A percentile compares a stretch with the other conserved stretches of the same genome.
Conservation (phyloP, 805 yeast species). For the Ogataea trehalophila region DNA sequence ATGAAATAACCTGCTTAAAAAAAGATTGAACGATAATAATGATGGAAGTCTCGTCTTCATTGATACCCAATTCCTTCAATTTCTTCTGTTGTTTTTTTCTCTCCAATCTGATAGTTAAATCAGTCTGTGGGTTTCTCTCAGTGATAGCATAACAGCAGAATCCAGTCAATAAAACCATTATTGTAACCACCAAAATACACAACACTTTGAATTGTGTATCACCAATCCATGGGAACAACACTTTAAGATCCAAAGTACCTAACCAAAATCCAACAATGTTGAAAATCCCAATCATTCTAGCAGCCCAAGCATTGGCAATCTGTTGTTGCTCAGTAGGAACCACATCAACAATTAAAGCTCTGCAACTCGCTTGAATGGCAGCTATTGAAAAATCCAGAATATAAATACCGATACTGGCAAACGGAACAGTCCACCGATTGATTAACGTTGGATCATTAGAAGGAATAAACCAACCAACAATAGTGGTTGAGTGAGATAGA, state of each 20-base stretch:
- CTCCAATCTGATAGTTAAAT: slow-evolving; percentile 35
- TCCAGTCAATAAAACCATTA: slow-evolving; percentile 37
- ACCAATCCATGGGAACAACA: slow-evolving; percentile 37
- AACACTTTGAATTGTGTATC: slow-evolving; percentile 48
- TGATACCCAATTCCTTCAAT: slow-evolving; percentile 33
- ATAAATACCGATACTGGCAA: slow-evolving; percentile 51
- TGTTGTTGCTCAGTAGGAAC: slow-evolving; percentile 55
- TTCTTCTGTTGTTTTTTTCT: slow-evolving; percentile 30
- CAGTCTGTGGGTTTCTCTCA: slow-evolving; percentile 47
- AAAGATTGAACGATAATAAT: slow-evolving; percentile 21
- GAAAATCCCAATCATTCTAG: slow-evolving; percentile 56
- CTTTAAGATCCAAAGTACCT: slow-evolving; percentile 43
- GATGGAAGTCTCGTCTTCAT: slow-evolving; percentile 19
- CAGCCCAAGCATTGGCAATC: slow-evolving; percentile 62
- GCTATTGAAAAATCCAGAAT: slow-evolving; percentile 52
- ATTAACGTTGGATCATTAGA: slow-evolving; percentile 19
- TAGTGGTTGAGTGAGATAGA: slow-evolving; percentile 41
- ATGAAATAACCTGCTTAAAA: slow-evolving; percentile 31
- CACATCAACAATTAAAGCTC: slow-evolving; percentile 60
- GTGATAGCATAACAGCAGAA: slow-evolving; percentile 37
- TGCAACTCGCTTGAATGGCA: slow-evolving; percentile 53
- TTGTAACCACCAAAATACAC: slow-evolving; percentile 37
- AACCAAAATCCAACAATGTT: slow-evolving; percentile 53
- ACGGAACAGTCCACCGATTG: slow-evolving; percentile 35
- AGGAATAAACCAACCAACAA: slow-evolving; percentile 32